A percentile compares a stretch with the other conserved stretches of the same genome.
These are phyloP conservation scores for Ulmus americana DNA, from an alignment of 331 rosid species.

Conservation along the genomic window DNA sequence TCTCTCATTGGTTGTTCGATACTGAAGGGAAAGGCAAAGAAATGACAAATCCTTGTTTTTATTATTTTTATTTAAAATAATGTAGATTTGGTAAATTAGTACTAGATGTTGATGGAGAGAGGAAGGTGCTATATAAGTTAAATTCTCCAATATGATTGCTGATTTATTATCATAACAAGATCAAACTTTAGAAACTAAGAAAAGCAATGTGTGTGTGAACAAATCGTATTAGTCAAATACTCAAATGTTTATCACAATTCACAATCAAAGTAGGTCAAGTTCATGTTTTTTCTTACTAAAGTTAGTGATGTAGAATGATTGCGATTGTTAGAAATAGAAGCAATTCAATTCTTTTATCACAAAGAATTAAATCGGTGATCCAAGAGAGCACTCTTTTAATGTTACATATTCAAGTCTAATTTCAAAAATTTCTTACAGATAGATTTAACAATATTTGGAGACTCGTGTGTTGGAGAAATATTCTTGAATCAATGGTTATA, in stretches of 20 bases:
- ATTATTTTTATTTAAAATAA: too few relatives aligned
- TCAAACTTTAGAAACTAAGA: too few relatives aligned
- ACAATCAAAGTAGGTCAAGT: constrained; percentile 12
- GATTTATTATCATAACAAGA: not conserved
- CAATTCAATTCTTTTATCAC: too few relatives aligned
- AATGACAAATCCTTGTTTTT: not conserved
- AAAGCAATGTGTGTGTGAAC: not conserved
- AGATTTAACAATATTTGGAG: too few relatives aligned
- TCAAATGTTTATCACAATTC: not conserved
- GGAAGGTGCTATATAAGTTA: constrained; percentile 1
- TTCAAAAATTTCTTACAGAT: too few relatives aligned
- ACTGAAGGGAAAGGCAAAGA: not conserved
- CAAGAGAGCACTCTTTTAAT: too few relatives aligned
- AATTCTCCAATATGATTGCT: not conserved
- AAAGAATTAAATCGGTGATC: too few relatives aligned
- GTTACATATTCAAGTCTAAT: too few relatives aligned
- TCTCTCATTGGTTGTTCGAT: constrained; percentile 2
- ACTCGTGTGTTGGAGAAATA: too few relatives aligned
- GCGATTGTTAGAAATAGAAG: too few relatives aligned
- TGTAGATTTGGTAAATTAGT: not conserved
- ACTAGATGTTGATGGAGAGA: not conserved
- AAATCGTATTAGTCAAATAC: not conserved
- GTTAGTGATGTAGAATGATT: not conserved
- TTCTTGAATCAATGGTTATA: too few relatives aligned
- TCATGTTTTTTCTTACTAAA: constrained; percentile 4